A percentile compares a stretch with the other conserved stretches of the same genome.
phyloP scores from a whole-genome alignment of 805 yeast genomes.

The Candida coquimbonensis region DNA sequence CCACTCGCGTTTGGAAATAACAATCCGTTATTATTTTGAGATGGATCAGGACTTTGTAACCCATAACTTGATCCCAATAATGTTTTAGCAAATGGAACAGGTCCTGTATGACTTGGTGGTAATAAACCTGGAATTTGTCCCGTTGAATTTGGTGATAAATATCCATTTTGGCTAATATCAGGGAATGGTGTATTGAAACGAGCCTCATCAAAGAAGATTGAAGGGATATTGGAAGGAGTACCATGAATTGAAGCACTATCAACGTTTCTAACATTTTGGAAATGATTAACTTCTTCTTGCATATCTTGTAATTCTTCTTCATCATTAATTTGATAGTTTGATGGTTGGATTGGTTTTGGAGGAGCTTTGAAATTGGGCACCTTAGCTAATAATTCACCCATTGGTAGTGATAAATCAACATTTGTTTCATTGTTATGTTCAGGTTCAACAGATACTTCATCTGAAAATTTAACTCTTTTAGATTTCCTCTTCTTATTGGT shows the following conservation, averaged over 20 bases:
- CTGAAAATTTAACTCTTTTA: conserved; percentile 69
- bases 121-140: conserved; percentile 14
- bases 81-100: conserved; percentile 21
- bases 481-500: conserved; percentile 29
- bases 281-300: conserved; percentile 68
- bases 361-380: conserved; percentile 26
- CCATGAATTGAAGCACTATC: conserved; percentile 74
- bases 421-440: conserved; percentile 4
- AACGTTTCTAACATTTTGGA: conserved; percentile 63
- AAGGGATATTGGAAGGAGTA: conserved; percentile 49
- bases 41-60: conserved; percentile 3
- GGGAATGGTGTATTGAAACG: conserved; percentile 13
- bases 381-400: conserved; percentile 61
- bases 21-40: neutral
- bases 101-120: conserved; percentile 13
- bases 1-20: conserved; percentile 14
- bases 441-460: conserved; percentile 36
- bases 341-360: neutral
- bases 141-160: conserved; percentile 25
- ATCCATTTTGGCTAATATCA: neutral
- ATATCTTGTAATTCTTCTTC: conserved; percentile 66
- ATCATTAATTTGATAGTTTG: conserved; percentile 43
- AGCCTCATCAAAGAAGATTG: conserved; percentile 26
- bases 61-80: conserved; percentile 2
- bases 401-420: conserved; percentile 61